A percentile compares a stretch with the other conserved stretches of the same genome.
Evolutionary conservation across 2,329 filamentous ascomycete genomes (phyloP).

Genomic region (Colletotrichum camelliae): DNA sequence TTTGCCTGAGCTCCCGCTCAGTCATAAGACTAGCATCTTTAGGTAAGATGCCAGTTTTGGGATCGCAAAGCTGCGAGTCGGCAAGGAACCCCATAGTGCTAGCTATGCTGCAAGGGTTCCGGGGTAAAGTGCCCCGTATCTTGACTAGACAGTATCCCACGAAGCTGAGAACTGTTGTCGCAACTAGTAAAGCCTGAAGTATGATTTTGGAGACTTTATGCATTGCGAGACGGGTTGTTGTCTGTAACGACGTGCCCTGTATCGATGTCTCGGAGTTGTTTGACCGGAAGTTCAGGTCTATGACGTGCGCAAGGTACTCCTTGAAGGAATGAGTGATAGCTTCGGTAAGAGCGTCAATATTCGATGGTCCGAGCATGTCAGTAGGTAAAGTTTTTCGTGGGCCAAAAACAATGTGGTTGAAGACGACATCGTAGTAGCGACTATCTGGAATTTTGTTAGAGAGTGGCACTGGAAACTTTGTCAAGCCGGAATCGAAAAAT

Average conservation of each 20-base stretch:
- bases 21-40: neutral
- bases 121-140: neutral
- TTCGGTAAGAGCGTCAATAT: rapidly evolving
- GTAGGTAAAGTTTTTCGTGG: rapidly evolving
- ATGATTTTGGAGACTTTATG: neutral
- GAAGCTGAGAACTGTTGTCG: neutral
- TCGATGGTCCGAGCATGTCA: rapidly evolving
- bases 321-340: neutral
- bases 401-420: too few relatives aligned
- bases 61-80: neutral
- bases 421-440: too few relatives aligned
- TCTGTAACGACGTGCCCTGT: neutral
- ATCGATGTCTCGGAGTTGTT: rapidly evolving
- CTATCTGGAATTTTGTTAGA: too few relatives aligned
- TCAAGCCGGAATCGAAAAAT: rapidly evolving
- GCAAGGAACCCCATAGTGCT: neutral
- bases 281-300: neutral
- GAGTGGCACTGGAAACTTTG: too few relatives aligned
- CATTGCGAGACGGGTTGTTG: rapidly evolving
- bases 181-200: neutral
- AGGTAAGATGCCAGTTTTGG: neutral
- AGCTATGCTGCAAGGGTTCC: neutral
- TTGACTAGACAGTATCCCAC: neutral
- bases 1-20: neutral
- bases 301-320: neutral